phyloP scores from a whole-genome alignment of 192 early-diverging fungal species.

The Linnemannia hyalina region DNA sequence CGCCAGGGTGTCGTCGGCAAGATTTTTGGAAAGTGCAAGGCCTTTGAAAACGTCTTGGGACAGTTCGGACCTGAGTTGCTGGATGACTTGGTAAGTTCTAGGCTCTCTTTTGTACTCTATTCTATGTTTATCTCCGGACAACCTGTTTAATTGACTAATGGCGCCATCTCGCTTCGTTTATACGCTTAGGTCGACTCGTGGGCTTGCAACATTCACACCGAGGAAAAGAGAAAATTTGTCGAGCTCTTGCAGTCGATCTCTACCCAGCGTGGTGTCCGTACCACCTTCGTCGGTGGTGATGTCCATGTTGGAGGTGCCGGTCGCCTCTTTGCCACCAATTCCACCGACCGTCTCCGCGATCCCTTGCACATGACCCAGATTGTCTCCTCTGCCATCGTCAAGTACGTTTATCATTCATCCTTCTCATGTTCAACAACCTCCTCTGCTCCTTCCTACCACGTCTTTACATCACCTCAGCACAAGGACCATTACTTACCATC shows the following conservation, averaged over 20 bases:
- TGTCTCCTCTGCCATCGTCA: constrained; percentile 85
- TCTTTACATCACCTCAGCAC: no score
- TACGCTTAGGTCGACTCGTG: constrained; percentile 40
- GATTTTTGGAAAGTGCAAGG: constrained; percentile 56
- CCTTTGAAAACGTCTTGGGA: constrained; percentile 54
- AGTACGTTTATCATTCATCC: constrained; percentile 45
- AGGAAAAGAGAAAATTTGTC: constrained; percentile 80
- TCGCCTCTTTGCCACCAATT: constrained; percentile 66
- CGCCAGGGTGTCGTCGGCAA: constrained; percentile 52
- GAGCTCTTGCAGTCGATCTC: constrained; percentile 77
- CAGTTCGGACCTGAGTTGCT: constrained; percentile 85
- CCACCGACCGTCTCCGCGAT: constrained; percentile 70
- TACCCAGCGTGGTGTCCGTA: constrained; percentile 67
- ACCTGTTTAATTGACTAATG: background rate
- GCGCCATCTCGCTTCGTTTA: background rate
- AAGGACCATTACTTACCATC: background rate
- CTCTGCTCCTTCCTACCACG: background rate
- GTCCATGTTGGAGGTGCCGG: constrained; percentile 79
- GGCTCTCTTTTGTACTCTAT: background rate
- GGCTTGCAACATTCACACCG: constrained; percentile 67
- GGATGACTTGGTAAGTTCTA: constrained; percentile 86
- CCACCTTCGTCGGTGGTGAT: constrained; percentile 89
- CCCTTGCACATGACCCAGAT: constrained; percentile 84
- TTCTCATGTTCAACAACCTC: background rate
- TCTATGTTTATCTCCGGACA: background rate